A percentile compares a stretch with the other conserved stretches of the same genome.
These are phyloP conservation scores for Drechslera avenae DNA, from an alignment of 2,329 filamentous ascomycete species.

Conservation along the genomic window DNA sequence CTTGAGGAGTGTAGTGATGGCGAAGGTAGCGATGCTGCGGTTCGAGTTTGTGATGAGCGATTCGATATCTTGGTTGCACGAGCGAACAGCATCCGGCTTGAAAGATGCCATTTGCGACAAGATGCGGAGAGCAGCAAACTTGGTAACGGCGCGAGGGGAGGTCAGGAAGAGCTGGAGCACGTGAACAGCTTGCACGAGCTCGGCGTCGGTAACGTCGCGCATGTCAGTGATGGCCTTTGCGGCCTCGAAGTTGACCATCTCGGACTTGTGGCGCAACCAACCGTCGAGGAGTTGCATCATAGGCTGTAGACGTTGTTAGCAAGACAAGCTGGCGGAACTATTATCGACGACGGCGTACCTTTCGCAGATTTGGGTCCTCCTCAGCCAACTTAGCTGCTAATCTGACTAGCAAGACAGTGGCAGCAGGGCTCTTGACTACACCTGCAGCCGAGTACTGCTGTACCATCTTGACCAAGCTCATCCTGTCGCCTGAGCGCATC, in stretches of 20 bases:
- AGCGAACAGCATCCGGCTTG: constrained; percentile 89
- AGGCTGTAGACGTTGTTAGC: constrained; percentile 54
- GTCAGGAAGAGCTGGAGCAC: constrained; percentile 96
- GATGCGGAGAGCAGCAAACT: constrained; percentile 95
- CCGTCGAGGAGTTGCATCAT: constrained; percentile 98
- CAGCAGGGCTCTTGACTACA: constrained; percentile 92
- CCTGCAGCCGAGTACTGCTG: constrained; percentile 94
- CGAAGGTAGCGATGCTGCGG: constrained; percentile 95
- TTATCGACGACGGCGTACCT: constrained; percentile 47
- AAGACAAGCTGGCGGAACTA: background rate
- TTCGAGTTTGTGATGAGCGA: constrained; percentile 96
- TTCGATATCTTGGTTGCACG: constrained; percentile 97
- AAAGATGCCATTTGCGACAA: constrained; percentile 96
- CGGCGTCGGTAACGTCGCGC: constrained; percentile 87
- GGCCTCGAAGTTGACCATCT: constrained; percentile 91
- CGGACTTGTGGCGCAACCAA: constrained; percentile 97
- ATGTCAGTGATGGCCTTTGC: constrained; percentile 97
- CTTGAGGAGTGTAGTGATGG: constrained; percentile 96
- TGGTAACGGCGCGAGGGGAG: constrained; percentile 91
- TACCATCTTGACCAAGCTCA: constrained; percentile 99
- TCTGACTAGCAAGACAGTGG: constrained; percentile 88
- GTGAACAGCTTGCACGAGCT: constrained; percentile 90
- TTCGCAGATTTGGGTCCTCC: constrained; percentile 85
- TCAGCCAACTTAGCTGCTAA: constrained; percentile 92
- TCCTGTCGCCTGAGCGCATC: constrained; percentile 95